Conservation (phyloP, 495 filamentous ascomycete genomes). For the Penicillium dipodomyicola region DNA sequence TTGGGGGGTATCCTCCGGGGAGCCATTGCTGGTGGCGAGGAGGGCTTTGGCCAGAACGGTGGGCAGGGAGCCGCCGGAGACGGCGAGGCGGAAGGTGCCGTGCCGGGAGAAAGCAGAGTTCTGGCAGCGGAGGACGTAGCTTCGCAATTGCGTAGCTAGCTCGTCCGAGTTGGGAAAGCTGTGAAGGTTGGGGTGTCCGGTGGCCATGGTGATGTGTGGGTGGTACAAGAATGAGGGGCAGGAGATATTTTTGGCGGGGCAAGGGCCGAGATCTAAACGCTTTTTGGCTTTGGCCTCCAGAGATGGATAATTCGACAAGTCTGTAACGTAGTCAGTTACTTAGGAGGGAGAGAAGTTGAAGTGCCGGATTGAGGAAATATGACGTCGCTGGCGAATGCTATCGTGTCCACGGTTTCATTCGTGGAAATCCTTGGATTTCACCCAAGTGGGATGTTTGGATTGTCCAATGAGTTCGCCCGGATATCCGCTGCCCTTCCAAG, state of each 20-base stretch:
- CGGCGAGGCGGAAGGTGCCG: slow-evolving; percentile 79
- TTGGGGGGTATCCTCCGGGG: slow-evolving; percentile 59
- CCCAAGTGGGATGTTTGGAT: not conserved
- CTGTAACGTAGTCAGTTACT: not conserved
- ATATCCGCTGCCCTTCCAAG: not conserved
- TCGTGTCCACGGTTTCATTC: not conserved
- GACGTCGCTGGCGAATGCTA: slow-evolving; percentile 2
- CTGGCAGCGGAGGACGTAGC: slow-evolving; percentile 78
- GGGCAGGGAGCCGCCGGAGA: slow-evolving; percentile 93
- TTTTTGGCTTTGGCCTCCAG: not conserved
- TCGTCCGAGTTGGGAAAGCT: slow-evolving; percentile 65
- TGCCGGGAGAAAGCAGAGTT: slow-evolving; percentile 76
- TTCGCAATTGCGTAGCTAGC: slow-evolving; percentile 71
- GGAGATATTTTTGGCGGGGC: slow-evolving; percentile 6
- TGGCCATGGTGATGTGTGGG: slow-evolving; percentile 35
- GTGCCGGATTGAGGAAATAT: slow-evolving; percentile 2
- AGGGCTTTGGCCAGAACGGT: slow-evolving; percentile 79
- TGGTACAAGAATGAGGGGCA: slow-evolving; percentile 9
- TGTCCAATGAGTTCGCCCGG: not conserved
- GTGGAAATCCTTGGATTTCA: not conserved
- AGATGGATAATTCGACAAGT: not conserved
- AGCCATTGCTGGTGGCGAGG: slow-evolving; percentile 57
- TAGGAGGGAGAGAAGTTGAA: not conserved
- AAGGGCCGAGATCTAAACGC: slow-evolving; percentile 1
- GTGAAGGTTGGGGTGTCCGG: slow-evolving; percentile 74